Percentiles rank a stretch among this genome's conserved stretches.
phyloP scores from a whole-genome alignment of 2,329 filamentous ascomycete genomes.

The Triangularia setosa region DNA sequence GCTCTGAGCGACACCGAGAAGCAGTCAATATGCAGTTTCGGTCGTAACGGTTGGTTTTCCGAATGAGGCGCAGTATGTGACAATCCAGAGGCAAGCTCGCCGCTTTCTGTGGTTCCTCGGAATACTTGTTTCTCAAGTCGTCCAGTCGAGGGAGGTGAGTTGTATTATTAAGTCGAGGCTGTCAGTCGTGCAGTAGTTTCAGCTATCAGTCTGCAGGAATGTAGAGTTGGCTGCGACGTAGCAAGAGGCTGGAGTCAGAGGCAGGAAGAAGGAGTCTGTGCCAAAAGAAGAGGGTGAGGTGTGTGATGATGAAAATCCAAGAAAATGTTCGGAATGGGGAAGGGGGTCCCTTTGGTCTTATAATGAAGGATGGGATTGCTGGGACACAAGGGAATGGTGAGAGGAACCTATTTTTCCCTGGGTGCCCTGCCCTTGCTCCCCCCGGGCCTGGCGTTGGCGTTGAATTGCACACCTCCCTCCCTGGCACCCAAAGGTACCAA shows the following conservation, averaged over 20 bases:
- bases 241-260: not conserved
- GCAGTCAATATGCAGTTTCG: conserved; percentile 20
- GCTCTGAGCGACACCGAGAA: conserved; percentile 27
- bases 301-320: conserved; percentile 25
- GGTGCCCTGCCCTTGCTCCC: conserved; percentile 15
- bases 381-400: conserved; percentile 17
- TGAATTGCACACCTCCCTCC: conserved; percentile 16
- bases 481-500: conserved; percentile 18
- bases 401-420: conserved; percentile 18
- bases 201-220: conserved; percentile 10
- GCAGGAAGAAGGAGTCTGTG: conserved; percentile 2
- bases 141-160: conserved; percentile 9
- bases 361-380: conserved; percentile 25
- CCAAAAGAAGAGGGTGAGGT: conserved; percentile 13
- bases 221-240: not conserved
- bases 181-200: conserved; percentile 14
- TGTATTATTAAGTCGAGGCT: not conserved
- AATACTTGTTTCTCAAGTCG: not conserved
- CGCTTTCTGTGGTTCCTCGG: not conserved
- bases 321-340: conserved; percentile 20
- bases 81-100: not conserved
- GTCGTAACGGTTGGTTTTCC: conserved; percentile 10
- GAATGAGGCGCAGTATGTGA: conserved; percentile 20
- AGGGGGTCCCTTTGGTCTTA: conserved; percentile 23
- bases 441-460: conserved; percentile 19